Conservation (phyloP, 2,329 filamentous ascomycete species). For the Apiospora aurea region DNA sequence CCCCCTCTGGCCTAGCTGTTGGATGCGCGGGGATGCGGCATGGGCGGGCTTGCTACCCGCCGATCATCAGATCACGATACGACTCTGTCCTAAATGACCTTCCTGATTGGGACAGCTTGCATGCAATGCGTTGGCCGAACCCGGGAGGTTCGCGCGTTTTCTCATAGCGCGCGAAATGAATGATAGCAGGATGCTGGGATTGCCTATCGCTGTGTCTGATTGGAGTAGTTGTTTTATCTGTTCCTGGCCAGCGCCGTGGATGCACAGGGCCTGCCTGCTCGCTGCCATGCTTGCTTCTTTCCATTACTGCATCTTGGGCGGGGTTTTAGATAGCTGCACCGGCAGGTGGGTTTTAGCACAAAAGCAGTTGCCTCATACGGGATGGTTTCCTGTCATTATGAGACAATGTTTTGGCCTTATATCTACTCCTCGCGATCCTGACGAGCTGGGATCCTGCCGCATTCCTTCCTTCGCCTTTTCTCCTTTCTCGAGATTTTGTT, state of each 20-base stretch:
- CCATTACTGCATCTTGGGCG: neutral
- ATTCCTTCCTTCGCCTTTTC: neutral
- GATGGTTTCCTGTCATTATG: neutral
- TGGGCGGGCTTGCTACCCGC: neutral
- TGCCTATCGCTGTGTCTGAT: neutral
- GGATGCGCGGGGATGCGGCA: neutral
- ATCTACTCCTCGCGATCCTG: neutral
- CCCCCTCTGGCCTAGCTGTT: neutral
- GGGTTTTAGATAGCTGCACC: neutral
- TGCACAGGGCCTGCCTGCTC: neutral
- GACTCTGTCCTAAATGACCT: conserved; percentile 6
- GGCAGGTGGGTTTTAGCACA: neutral
- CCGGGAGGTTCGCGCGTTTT: neutral
- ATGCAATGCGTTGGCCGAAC: neutral
- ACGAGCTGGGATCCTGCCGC: neutral
- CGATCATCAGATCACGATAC: conserved; percentile 21
- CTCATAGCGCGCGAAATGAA: neutral
- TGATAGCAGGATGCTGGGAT: neutral
- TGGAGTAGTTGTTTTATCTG: neutral
- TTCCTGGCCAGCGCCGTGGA: neutral
- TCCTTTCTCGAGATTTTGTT: neutral
- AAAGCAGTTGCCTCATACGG: neutral
- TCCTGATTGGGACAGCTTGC: conserved; percentile 9
- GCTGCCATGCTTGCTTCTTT: neutral
- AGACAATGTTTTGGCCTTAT: neutral